Base-by-base conservation (phyloP, 2,329 filamentous ascomycete species). In the Plenodomus biglobosus region DNA sequence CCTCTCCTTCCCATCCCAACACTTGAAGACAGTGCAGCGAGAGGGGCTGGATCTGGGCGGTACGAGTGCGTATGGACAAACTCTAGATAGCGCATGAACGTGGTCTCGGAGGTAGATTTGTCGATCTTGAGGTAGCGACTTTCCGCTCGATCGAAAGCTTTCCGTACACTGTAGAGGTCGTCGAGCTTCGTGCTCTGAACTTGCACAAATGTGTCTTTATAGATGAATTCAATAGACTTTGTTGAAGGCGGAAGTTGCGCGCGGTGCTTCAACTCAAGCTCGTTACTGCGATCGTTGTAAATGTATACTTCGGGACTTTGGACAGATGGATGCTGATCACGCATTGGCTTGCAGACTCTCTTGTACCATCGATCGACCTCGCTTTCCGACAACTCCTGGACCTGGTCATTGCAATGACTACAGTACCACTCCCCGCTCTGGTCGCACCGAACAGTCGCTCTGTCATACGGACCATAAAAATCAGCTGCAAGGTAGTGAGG, bases 151-250 rank as follows among this genome's bases (percentile, higher is more conserved):
- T 63, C 58, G 5, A 73, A 63, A 0, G 64, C 61, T 46, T 61
- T 62, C 16, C 58, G 56, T 8, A 74, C 55, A 46, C 62, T 68
- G 1, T 54, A 43, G 47, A 62, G 70, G 5, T 48, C 50, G 10
- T 69, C 55, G 13, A 70, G 59, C 34, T 64, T 63, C 4, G 61
- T 55, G 3, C 54, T 50, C 1, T 65, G 55, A 3, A 71, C 60
- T 32, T 72, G 66, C 16, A 75, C 52, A 1, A 67, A 53, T 38
- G 63, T 67, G 22, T 66, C 64, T 3, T 67, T 53, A 60, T 66
- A 72, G 30, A 75, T 35, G 37, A 75, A 64, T 50, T 75, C 73
- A 17, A 70, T 60, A 20, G 69, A 71, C 3, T 68, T 62, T 1
- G 53, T 45, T 8, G 69, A 69, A 2, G 70, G 64, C 6, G 59